Percentiles rank a stretch among this genome's conserved stretches.
Evolutionary conservation across 805 yeast species (phyloP).

Genomic region (Candida michaelii): DNA sequence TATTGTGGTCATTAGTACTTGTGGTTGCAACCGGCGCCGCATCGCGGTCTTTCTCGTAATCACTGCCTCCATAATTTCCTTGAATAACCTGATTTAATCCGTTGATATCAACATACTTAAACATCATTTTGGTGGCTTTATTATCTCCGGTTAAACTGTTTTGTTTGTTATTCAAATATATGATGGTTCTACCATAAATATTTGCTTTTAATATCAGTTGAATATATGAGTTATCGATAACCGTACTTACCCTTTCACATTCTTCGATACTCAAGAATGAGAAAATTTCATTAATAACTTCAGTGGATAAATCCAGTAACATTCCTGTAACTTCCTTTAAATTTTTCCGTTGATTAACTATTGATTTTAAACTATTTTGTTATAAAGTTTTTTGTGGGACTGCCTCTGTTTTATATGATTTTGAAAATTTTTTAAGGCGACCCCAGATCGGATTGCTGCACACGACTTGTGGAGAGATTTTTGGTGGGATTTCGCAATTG

Average conservation of each 20-base stretch:
- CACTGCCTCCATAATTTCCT: not conserved
- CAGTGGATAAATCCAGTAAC: conserved; percentile 13
- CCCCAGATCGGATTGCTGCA: conserved; percentile 5
- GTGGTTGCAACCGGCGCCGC: not conserved
- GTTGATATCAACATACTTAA: conserved; percentile 11
- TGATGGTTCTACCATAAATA: conserved; percentile 14
- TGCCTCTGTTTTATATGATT: not conserved
- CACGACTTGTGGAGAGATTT: conserved; percentile 7
- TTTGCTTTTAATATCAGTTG: conserved; percentile 9
- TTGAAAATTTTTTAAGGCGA: conserved; percentile 6
- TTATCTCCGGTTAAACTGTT: conserved; percentile 4
- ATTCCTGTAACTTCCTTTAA: not conserved
- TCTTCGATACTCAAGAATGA: conserved; percentile 13
- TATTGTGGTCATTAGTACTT: not conserved
- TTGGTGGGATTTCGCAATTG: conserved; percentile 2
- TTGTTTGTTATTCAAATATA: conserved; percentile 11
- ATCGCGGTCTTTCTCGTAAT: not conserved
- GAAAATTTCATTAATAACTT: conserved; percentile 13
- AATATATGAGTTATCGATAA: not conserved
- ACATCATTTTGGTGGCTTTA: conserved; percentile 8
- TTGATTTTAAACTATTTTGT: not conserved
- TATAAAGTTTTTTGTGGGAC: not conserved
- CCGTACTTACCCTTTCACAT: conserved; percentile 10
- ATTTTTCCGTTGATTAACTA: not conserved
- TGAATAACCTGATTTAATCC: not conserved